Base-by-base conservation (phyloP, 768 basidiomycete species). In the Suillus discolor region DNA sequence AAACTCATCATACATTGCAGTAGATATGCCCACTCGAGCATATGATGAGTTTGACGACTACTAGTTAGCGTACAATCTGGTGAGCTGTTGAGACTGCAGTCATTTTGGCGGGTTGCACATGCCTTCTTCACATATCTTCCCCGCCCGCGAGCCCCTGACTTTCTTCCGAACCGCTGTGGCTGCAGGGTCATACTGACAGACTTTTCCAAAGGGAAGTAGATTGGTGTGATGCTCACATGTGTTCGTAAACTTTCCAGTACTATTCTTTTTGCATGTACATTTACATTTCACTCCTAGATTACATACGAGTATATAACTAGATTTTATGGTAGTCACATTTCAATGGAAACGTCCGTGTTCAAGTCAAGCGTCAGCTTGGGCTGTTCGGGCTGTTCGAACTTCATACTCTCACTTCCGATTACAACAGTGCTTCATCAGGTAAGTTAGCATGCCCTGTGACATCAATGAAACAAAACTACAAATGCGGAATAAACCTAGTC, bases 401-500 rank as follows among this genome's bases (percentile, higher is more conserved):
- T 16, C 15, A 16, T 25, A 25, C 47, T 49, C 6, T 23, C 23
- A 49, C 47, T 13, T 25, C 47, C 6, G 41, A 42, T 42, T 42
- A 16, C 7, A 16, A 42, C 6, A 42, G 16, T 6, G 16, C 2
- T 42, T 16, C 16, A 42, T 42, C 41, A 42, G 6, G 41, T 42
- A 11, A 13, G 11, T 47, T 23, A 7, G 13, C 13, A 49, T 49
- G 23, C 12, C 13, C 23, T 15, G 13, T 51, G 12, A 47, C 45
- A 13, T 12, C n/a, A 23, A 47, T 47, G 12, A 2, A n/a, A 47
- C 13, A 2, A 54, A 31, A 34, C 31, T 54, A 63, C 39, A 57
- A 57, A 42, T 63, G 54, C 6, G 64, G 70, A 44, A 69, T 44
- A 11, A 65, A 66, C 57, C 5, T 39, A 2, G 69, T 68, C 72